Percentiles rank a stretch among this genome's conserved stretches.
These are phyloP conservation scores for Pezicula radicicola DNA, from an alignment of 2,329 filamentous ascomycete genomes.

Conservation along the genomic window DNA sequence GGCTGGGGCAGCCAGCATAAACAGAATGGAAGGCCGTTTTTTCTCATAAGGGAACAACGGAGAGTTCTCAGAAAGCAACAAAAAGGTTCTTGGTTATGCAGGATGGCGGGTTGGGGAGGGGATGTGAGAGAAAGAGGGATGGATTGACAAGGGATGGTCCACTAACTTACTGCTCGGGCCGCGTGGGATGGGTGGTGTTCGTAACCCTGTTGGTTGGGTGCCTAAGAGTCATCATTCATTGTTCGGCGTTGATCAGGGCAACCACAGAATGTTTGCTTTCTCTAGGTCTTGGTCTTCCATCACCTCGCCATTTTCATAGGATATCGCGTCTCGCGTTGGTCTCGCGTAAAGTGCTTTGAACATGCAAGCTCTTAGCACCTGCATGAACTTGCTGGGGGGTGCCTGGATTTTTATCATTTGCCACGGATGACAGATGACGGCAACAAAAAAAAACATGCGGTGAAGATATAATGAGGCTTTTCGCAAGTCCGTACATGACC, in stretches of 20 bases:
- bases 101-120: conserved; percentile 4
- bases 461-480: no score
- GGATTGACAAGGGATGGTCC: conserved; percentile 2
- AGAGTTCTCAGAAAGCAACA: conserved; percentile 6
- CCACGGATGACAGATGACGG: background rate
- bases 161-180: conserved; percentile 3
- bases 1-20: conserved; percentile 16
- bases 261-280: conserved; percentile 5
- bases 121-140: conserved; percentile 1
- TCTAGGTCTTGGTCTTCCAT: conserved; percentile 14
- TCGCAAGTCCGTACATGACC: background rate
- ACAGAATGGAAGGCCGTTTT: conserved; percentile 1
- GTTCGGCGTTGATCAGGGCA: conserved; percentile 13
- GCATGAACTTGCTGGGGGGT: conserved; percentile 14
- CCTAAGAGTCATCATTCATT: conserved; percentile 1
- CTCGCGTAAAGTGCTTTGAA: conserved; percentile 20
- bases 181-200: background rate
- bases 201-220: background rate
- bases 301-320: background rate
- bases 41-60: background rate
- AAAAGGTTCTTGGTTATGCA: conserved; percentile 17
- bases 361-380: conserved; percentile 5
- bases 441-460: background rate
- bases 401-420: background rate
- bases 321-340: conserved; percentile 2